Base-by-base conservation (phyloP, 179 eudicot genomes). In the Actinidia chinensis region DNA sequence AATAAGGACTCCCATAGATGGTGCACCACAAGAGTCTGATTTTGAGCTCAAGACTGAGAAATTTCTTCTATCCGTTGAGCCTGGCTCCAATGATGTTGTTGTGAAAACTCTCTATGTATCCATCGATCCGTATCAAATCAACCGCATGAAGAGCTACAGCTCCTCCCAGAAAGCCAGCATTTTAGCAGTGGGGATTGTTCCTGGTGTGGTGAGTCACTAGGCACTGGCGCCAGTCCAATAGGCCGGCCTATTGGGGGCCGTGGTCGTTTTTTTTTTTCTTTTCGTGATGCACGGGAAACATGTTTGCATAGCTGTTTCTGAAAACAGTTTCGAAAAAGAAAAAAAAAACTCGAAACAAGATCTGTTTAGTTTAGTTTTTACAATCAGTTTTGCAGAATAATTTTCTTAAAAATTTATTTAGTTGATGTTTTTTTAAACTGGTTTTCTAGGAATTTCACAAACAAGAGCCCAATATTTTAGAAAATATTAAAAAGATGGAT, bases 91-190 rank as follows among this genome's bases (percentile, higher is more conserved):
- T 1, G 74, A 65, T 71, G 85, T 91, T 17, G 23, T 91, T 0
- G 87, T 91, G 2, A 87, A 85, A 55, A 84, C 86, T 63, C 78
- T 91, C 4, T 87, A 85, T 58, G 71, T 88, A 1, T 86, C 91
- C 0, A 78, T 90, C 7, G 91, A 90, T 79, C 91, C 93, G 5
- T 85, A 81, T 61, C 90, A 88, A 61, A 13, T 90, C 9, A 90
- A 88, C 67, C 86, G 91, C 18, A 88, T 90, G 93, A 88, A 90
- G 76, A 80, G 56, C 17, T 10, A 1, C 1, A 80, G 88, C 48
- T 55, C 89, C 4, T 87, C 90, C 0, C 93, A 90, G 9, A 50
- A 76, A 9, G 56, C 87, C 2, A 5, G 3, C 42, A 10, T 1
- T 23, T 54, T 8, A 14, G 77, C 86, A 2, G 54, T 0, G 0